Conservation (phyloP, 2,329 filamentous ascomycete genomes). For the Colletotrichum sublineola region DNA sequence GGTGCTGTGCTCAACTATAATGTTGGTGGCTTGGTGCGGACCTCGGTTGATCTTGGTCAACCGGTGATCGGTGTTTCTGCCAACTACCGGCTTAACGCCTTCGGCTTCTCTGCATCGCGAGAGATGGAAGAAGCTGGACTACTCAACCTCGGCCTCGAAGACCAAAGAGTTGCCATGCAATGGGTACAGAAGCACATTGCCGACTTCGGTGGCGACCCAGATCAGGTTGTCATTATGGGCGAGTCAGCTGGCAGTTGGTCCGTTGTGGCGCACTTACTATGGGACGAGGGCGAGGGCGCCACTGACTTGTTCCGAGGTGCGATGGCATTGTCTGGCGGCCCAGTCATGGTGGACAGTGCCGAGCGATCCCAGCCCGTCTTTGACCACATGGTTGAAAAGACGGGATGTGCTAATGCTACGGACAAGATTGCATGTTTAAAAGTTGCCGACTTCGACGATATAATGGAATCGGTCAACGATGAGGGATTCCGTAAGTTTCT, state of each 20-base stretch:
- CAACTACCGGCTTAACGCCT: constrained; percentile 73
- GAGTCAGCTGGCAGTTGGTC: constrained; percentile 50
- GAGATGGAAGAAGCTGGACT: constrained; percentile 49
- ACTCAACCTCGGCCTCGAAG: constrained; percentile 47
- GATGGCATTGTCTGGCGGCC: constrained; percentile 69
- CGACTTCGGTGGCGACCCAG: constrained; percentile 50
- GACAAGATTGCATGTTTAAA: constrained; percentile 28
- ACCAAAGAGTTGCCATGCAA: constrained; percentile 50
- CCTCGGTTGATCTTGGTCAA: constrained; percentile 59
- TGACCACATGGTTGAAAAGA: constrained; percentile 17
- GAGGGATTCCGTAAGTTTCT: constrained; percentile 28
- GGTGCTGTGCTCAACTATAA: constrained; percentile 50
- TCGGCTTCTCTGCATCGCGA: constrained; percentile 34
- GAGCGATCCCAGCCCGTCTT: constrained; percentile 17
- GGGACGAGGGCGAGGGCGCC: constrained; percentile 71
- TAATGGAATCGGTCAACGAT: constrained; percentile 25
- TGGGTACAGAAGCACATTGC: constrained; percentile 51
- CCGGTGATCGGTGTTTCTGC: constrained; percentile 73
- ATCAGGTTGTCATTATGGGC: constrained; percentile 50
- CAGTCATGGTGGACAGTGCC: constrained; percentile 22
- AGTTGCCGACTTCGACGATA: constrained; percentile 24
- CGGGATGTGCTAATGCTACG: constrained; percentile 4
- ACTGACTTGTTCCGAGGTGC: constrained; percentile 72
- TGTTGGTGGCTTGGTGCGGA: constrained; percentile 50
- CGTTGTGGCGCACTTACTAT: constrained; percentile 50